These are phyloP conservation scores for Chrysosporium queenslandicum DNA, from an alignment of 2,329 filamentous ascomycete species.

Conservation along the genomic window DNA sequence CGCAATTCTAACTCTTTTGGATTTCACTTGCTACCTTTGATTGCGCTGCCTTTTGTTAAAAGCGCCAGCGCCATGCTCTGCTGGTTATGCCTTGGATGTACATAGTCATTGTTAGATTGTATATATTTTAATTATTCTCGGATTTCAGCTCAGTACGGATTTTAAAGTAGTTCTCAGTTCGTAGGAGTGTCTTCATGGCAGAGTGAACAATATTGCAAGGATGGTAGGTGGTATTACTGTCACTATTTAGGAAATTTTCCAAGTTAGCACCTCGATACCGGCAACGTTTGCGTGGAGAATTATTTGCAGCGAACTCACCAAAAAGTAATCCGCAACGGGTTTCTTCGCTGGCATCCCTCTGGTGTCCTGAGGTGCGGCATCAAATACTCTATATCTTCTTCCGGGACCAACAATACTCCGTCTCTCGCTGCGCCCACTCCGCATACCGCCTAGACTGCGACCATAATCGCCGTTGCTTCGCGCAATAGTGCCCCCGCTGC, in stretches of 20 bases:
- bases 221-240: not conserved
- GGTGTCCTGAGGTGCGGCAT: slow-evolving; percentile 90
- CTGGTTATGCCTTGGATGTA: not conserved
- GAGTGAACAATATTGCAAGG: not conserved
- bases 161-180: too few species aligned
- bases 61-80: not conserved
- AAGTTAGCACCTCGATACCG: not conserved
- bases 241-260: not conserved
- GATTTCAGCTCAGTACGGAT: too few species aligned
- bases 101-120: not conserved
- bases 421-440: slow-evolving; percentile 40
- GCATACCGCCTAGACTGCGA: slow-evolving; percentile 39
- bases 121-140: not conserved
- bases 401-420: slow-evolving; percentile 57
- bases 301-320: slow-evolving; percentile 45
- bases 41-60: not conserved
- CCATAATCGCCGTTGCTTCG: slow-evolving; percentile 47
- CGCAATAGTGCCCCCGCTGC: slow-evolving; percentile 59
- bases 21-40: not conserved
- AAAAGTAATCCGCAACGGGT: slow-evolving; percentile 92
- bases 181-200: not conserved
- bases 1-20: not conserved
- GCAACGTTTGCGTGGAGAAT: too few species aligned
- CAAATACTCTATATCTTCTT: slow-evolving; percentile 85
- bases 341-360: slow-evolving; percentile 98